Evolutionary conservation across 2,329 filamentous ascomycete species (phyloP).

Genomic region (Phialophora macrospora): DNA sequence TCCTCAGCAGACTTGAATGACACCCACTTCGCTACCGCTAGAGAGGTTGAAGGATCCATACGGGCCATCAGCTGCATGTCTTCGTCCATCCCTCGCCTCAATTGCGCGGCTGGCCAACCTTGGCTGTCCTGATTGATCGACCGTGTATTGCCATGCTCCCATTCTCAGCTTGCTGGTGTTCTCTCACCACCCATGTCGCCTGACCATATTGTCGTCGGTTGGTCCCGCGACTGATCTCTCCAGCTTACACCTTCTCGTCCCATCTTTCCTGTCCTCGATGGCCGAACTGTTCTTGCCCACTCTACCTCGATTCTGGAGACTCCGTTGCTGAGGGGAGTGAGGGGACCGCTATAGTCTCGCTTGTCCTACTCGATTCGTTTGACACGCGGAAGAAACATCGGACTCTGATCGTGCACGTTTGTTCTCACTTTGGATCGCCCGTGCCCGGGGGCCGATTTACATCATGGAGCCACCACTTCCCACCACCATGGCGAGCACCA

Average conservation of each 20-base stretch:
- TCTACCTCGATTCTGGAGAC: not conserved
- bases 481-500: constrained; percentile 20
- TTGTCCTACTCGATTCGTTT: constrained; percentile 13
- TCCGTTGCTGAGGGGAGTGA: constrained; percentile 6
- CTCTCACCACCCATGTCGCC: constrained; percentile 9
- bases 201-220: constrained; percentile 27
- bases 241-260: constrained; percentile 3
- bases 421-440: constrained; percentile 1
- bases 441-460: constrained; percentile 3
- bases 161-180: constrained; percentile 12
- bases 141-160: constrained; percentile 1
- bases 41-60: constrained; percentile 10
- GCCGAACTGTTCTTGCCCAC: not conserved
- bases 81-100: constrained; percentile 13
- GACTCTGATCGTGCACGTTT: constrained; percentile 8
- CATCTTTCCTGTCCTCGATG: constrained; percentile 3
- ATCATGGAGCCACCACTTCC: constrained; percentile 31
- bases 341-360: constrained; percentile 17
- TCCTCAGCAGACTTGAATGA: constrained; percentile 12
- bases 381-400: not conserved
- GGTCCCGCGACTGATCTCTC: not conserved
- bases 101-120: constrained; percentile 28
- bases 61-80: constrained; percentile 15
- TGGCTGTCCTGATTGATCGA: constrained; percentile 9
- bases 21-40: constrained; percentile 22